Evolutionary conservation across 345 rosid genomes (phyloP).

Genomic region (Diplotaxis tenuifolia): DNA sequence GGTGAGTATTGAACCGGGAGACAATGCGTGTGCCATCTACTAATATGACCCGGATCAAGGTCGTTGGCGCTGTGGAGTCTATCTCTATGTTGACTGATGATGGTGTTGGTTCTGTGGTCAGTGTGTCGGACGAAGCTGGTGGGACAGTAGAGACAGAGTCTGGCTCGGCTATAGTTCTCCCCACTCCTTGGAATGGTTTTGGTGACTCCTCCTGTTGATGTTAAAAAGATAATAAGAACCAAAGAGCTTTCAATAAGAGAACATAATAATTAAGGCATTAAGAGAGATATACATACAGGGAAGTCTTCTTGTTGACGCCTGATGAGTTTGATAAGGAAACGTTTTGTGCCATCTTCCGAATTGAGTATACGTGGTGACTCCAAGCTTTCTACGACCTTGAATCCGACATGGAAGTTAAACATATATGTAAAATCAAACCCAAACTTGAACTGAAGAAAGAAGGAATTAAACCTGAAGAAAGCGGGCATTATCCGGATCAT

Average conservation of each 20-base stretch:
- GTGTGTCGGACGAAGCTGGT: too few relatives aligned
- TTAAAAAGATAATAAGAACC: not conserved
- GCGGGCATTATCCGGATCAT: not conserved
- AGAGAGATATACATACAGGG: conserved; percentile 25
- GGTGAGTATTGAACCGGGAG: conserved; percentile 32
- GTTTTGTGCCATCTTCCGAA: not conserved
- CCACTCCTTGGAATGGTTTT: conserved; percentile 53
- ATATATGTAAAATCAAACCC: not conserved
- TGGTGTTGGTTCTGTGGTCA: too few relatives aligned
- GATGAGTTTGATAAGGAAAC: not conserved
- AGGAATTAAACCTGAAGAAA: not conserved
- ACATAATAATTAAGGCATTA: too few relatives aligned
- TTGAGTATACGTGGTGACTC: not conserved
- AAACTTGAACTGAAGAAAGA: too few relatives aligned
- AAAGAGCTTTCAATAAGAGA: not conserved
- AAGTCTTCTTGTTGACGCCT: not conserved
- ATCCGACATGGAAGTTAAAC: not conserved
- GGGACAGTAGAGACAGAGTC: conserved; percentile 35
- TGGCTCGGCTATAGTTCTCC: conserved; percentile 52
- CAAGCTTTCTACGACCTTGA: not conserved
- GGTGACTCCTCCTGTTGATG: conserved; percentile 52
- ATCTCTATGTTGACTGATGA: conserved; percentile 30
- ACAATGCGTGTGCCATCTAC: conserved; percentile 39
- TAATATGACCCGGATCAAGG: conserved; percentile 63
- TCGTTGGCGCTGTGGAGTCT: conserved; percentile 39